A percentile compares a stretch with the other conserved stretches of the same genome.
Conservation (phyloP, 2,329 filamentous ascomycete species). For the Pseudopithomyces maydicus region DNA sequence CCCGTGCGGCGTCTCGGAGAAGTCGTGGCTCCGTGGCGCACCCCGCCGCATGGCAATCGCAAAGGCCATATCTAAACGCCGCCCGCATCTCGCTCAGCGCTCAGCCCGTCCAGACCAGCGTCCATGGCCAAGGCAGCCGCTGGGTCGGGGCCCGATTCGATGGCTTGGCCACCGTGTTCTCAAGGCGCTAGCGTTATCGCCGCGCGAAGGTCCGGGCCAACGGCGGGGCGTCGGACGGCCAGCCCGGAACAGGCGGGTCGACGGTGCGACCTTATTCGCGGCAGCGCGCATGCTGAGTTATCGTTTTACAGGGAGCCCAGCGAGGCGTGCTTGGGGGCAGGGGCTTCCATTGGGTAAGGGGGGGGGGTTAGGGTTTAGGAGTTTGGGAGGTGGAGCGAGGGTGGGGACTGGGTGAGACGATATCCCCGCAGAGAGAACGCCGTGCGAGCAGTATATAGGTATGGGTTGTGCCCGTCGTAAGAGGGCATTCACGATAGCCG, state of each 20-base stretch:
- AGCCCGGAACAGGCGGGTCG: not conserved
- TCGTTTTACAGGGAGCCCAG: not conserved
- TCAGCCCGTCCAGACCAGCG: no score
- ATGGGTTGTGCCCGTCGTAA: not conserved
- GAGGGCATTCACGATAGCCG: no score
- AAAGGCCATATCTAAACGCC: no score
- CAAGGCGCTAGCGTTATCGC: constrained; percentile 6
- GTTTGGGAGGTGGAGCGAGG: not conserved
- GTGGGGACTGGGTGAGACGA: not conserved
- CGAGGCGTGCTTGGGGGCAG: not conserved
- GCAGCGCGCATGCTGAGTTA: constrained; percentile 1
- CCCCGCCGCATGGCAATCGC: no score
- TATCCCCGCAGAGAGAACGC: not conserved
- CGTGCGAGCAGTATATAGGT: not conserved
- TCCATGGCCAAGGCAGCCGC: no score
- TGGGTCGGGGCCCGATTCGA: not conserved
- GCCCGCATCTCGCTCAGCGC: no score
- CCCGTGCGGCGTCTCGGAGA: no score
- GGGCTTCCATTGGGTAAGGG: not conserved
- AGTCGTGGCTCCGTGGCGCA: no score
- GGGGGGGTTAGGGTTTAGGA: not conserved
- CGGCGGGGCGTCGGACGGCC: not conserved
- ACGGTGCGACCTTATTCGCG: not conserved
- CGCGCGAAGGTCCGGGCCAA: constrained; percentile 4
- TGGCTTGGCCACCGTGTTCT: not conserved